Conservation (phyloP, 2,329 filamentous ascomycete species). For the Fusarium xyrophilum region DNA sequence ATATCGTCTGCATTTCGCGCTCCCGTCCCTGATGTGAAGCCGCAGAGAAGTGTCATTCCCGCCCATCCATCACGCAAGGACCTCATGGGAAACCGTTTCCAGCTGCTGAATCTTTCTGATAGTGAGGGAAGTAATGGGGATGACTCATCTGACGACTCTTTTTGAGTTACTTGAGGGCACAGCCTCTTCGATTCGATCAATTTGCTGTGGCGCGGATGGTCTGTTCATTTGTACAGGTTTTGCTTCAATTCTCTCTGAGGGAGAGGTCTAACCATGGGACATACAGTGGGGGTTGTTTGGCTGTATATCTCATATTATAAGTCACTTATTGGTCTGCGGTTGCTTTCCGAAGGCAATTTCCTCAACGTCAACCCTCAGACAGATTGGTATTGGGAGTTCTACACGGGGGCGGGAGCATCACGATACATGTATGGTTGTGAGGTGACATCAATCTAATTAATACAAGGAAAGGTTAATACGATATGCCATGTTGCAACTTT, state of each 20-base stretch:
- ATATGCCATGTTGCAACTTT: neutral
- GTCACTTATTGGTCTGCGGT: neutral
- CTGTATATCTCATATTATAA: neutral
- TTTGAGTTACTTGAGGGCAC: neutral
- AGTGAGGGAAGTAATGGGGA: conserved; percentile 43
- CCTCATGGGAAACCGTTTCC: conserved; percentile 65
- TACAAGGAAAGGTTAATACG: neutral
- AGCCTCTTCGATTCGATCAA: neutral
- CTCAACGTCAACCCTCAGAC: neutral
- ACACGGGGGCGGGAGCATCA: neutral
- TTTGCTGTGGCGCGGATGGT: neutral
- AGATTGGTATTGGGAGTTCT: neutral
- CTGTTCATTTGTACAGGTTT: neutral
- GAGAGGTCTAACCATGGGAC: neutral
- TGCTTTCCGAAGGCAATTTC: neutral
- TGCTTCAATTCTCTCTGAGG: neutral
- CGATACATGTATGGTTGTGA: neutral
- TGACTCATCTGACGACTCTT: conserved; percentile 12
- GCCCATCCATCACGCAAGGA: conserved; percentile 32
- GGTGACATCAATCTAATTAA: neutral
- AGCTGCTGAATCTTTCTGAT: conserved; percentile 61
- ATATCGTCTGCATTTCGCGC: conserved; percentile 16
- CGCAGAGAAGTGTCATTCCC: neutral
- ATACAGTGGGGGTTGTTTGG: neutral
- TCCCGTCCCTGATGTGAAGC: neutral